phyloP scores from a whole-genome alignment of 441 rosid genomes.

The Pelargonium exstipulatum region DNA sequence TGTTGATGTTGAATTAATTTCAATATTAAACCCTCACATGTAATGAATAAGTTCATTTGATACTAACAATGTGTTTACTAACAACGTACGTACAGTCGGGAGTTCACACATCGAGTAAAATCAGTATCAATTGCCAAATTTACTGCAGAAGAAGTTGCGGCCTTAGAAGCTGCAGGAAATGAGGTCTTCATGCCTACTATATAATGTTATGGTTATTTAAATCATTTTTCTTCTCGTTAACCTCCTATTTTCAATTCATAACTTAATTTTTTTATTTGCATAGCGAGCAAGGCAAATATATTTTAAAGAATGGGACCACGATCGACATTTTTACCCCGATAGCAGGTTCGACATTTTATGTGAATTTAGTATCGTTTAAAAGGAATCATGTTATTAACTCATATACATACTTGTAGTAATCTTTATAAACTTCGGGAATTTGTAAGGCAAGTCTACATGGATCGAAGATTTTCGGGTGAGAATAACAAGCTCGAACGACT shows the following conservation, averaged over 20 bases:
- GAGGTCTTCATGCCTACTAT: slow-evolving; percentile 38
- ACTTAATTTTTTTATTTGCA: slow-evolving; percentile 15
- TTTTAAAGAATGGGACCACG: slow-evolving; percentile 63
- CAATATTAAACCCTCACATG: no score
- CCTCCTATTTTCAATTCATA: not conserved
- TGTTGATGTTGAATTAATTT: no score
- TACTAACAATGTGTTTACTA: not conserved
- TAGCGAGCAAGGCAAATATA: slow-evolving; percentile 73
- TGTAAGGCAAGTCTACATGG: slow-evolving; percentile 78
- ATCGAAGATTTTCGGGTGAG: slow-evolving; percentile 51
- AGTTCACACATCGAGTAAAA: slow-evolving; percentile 85
- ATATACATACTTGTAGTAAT: slow-evolving; percentile 43
- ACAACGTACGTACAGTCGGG: slow-evolving; percentile 46
- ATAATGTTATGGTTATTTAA: not conserved
- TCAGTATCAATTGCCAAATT: slow-evolving; percentile 90
- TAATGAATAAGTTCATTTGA: not conserved
- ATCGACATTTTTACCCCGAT: slow-evolving; percentile 66
- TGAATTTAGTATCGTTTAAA: slow-evolving; percentile 8
- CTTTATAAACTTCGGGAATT: slow-evolving; percentile 68
- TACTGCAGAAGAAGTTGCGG: slow-evolving; percentile 66
- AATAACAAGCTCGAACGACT: slow-evolving; percentile 35
- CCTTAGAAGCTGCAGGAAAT: slow-evolving; percentile 82
- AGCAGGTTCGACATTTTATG: slow-evolving; percentile 44
- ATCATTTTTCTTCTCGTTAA: not conserved
- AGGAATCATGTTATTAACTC: slow-evolving; percentile 23